Conservation (phyloP, 805 yeast species). For the Saccharomycopsis sp. region DNA sequence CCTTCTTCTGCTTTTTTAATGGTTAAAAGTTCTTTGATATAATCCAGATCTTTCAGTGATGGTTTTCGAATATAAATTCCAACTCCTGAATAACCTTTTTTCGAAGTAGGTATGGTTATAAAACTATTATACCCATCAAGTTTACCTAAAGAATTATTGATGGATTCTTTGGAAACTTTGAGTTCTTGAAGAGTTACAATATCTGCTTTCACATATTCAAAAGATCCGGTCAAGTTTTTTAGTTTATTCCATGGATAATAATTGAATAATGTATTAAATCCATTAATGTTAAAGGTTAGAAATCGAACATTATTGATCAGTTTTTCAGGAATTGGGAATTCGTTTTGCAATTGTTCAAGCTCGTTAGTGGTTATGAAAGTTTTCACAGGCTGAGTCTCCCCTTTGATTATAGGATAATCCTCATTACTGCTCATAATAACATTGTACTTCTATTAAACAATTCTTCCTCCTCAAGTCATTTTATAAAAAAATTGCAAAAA, state of each 20-base stretch:
- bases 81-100: conserved; percentile 88
- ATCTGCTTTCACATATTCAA: conserved; percentile 54
- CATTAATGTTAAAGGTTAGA: conserved; percentile 77
- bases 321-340: too few relatives aligned
- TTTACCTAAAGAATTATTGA: conserved; percentile 38
- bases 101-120: conserved; percentile 53
- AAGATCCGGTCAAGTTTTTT: conserved; percentile 29
- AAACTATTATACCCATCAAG: conserved; percentile 52
- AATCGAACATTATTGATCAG: too few relatives aligned
- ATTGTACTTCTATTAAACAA: too few relatives aligned
- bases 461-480: too few relatives aligned
- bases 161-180: conserved; percentile 46
- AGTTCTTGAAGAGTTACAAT: conserved; percentile 82
- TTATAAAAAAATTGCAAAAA: too few relatives aligned
- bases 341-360: too few relatives aligned
- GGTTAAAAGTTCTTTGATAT: conserved; percentile 29
- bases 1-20: conserved; percentile 86
- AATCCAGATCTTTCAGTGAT: conserved; percentile 27
- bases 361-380: too few relatives aligned
- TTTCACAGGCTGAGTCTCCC: too few relatives aligned
- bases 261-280: conserved; percentile 66
- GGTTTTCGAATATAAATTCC: conserved; percentile 65
- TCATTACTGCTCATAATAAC: too few relatives aligned
- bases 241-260: conserved; percentile 74
- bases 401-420: too few relatives aligned